Conservation (phyloP, 805 yeast genomes). For the Candida coleopterorum region DNA sequence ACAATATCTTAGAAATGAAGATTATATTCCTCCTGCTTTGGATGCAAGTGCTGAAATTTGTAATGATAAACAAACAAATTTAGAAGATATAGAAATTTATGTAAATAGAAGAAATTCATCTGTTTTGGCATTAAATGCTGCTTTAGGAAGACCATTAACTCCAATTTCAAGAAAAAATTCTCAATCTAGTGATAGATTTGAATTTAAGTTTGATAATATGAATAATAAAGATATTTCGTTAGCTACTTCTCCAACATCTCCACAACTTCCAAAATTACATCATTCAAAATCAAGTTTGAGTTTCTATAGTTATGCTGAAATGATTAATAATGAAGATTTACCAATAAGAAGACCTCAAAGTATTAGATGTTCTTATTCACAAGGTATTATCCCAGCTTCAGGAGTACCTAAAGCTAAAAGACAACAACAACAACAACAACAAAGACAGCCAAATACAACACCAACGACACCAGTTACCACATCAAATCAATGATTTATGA, state of each 20-base stretch:
- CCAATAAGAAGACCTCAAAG: conserved; percentile 64
- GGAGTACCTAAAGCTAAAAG: conserved; percentile 1
- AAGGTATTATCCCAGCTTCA: conserved; percentile 27
- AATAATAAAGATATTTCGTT: too few species aligned
- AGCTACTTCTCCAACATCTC: conserved; percentile 13
- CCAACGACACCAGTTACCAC: not conserved
- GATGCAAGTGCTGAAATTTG: conserved; percentile 66
- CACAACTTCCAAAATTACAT: conserved; percentile 35
- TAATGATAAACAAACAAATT: conserved; percentile 53
- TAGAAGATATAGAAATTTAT: conserved; percentile 68
- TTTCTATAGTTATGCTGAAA: conserved; percentile 77
- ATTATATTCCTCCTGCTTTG: conserved; percentile 74
- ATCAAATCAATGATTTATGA: not conserved
- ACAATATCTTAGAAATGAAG: conserved; percentile 42
- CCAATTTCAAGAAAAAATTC: conserved; percentile 38
- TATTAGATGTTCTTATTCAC: conserved; percentile 34
- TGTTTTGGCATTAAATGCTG: conserved; percentile 44
- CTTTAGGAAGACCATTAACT: conserved; percentile 39
- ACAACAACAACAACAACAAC: not conserved
- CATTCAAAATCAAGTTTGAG: conserved; percentile 35
- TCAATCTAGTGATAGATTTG: conserved; percentile 3
- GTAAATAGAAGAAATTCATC: conserved; percentile 52
- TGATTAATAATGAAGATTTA: conserved; percentile 52
- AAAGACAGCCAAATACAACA: not conserved
- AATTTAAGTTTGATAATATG: too few species aligned